These are phyloP conservation scores for Curvularia lunata DNA, from an alignment of 2,329 filamentous ascomycete species.

Conservation along the genomic window DNA sequence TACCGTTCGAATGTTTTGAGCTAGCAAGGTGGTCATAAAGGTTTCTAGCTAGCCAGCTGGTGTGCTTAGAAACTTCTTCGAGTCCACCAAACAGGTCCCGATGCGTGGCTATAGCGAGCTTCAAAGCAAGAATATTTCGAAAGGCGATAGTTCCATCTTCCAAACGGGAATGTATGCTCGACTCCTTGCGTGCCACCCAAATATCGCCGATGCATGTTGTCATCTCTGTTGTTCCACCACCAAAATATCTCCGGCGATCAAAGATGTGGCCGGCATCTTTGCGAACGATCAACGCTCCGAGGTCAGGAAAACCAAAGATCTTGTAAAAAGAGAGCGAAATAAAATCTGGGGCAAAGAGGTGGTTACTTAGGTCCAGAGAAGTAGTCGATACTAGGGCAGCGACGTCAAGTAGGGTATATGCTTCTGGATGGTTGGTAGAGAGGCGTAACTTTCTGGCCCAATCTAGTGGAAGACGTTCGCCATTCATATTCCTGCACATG, in stretches of 20 bases:
- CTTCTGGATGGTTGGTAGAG: constrained; percentile 50
- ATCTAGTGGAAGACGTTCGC: constrained; percentile 71
- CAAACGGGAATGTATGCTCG: constrained; percentile 64
- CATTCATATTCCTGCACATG: constrained; percentile 72
- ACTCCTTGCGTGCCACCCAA: constrained; percentile 63
- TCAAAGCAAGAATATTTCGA: constrained; percentile 68
- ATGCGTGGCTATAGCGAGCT: constrained; percentile 65
- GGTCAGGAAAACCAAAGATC: constrained; percentile 91
- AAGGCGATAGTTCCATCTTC: constrained; percentile 73
- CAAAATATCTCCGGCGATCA: constrained; percentile 67
- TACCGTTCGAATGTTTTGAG: constrained; percentile 62
- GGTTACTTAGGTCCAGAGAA: constrained; percentile 62
- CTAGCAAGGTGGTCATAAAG: constrained; percentile 57
- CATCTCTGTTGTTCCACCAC: constrained; percentile 68
- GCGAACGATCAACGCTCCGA: constrained; percentile 83
- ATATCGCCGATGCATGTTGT: constrained; percentile 59
- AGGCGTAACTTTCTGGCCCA: constrained; percentile 55
- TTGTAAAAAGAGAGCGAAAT: constrained; percentile 89
- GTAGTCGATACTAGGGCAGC: constrained; percentile 70
- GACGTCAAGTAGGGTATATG: constrained; percentile 74
- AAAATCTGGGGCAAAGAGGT: constrained; percentile 75
- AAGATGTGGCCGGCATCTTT: constrained; percentile 67
- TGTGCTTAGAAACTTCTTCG: constrained; percentile 65
- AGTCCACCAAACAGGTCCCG: constrained; percentile 63
- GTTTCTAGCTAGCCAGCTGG: constrained; percentile 58